Percentiles rank a stretch among this genome's conserved stretches.
Evolutionary conservation across 768 basidiomycete species (phyloP).

Genomic region (Tricholoma saponaceum): DNA sequence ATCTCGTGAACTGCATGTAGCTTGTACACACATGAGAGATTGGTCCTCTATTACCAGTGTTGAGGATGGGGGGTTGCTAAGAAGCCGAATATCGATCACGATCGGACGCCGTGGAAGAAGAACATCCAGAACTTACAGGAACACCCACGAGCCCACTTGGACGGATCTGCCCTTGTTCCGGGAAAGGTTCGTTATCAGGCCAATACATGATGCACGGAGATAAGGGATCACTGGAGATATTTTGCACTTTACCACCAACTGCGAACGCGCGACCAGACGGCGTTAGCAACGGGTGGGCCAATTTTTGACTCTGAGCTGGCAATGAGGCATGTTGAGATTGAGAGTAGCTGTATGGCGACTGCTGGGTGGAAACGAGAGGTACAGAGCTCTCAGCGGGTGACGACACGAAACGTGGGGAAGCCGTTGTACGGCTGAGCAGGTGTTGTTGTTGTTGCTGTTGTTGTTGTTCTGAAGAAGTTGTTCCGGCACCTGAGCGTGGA

Average conservation of each 20-base stretch:
- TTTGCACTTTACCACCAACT: conserved; percentile 74
- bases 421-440: conserved; percentile 16
- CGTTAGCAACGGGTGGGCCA: conserved; percentile 71
- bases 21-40: conserved; percentile 69
- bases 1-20: conserved; percentile 8
- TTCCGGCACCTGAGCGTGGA: conserved; percentile 40
- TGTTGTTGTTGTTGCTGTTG: conserved; percentile 25
- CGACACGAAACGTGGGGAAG: conserved; percentile 30
- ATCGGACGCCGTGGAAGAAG: conserved; percentile 3
- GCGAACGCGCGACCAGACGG: conserved; percentile 80
- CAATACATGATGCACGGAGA: conserved; percentile 82
- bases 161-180: conserved; percentile 75
- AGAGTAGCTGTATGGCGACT: conserved; percentile 5
- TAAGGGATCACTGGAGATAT: conserved; percentile 69
- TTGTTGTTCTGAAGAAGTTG: conserved; percentile 11
- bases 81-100: conserved; percentile 3
- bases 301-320: conserved; percentile 28
- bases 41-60: conserved; percentile 85
- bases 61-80: conserved; percentile 82
- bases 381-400: conserved; percentile 14
- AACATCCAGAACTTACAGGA: conserved; percentile 34
- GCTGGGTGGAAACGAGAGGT: conserved; percentile 1
- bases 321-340: conserved; percentile 10
- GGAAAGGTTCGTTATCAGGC: conserved; percentile 86
- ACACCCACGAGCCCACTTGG: conserved; percentile 52